A percentile compares a stretch with the other conserved stretches of the same genome.
phyloP scores from a whole-genome alignment of 2,329 filamentous ascomycete genomes.

The Verticillium klebahnii region DNA sequence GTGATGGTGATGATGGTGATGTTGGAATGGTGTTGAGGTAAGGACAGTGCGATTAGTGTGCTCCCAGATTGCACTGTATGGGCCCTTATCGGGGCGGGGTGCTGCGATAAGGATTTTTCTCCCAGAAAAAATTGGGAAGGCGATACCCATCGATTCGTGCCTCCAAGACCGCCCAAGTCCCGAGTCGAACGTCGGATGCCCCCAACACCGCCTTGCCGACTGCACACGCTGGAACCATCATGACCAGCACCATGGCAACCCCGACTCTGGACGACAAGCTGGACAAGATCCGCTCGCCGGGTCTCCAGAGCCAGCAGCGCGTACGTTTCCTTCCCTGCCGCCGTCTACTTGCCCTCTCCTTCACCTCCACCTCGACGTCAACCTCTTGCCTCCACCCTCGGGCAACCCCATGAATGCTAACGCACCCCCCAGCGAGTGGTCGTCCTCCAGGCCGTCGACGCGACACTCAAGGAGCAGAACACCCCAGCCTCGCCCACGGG shows the following conservation, averaged over 20 bases:
- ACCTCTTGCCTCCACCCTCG: conserved; percentile 1
- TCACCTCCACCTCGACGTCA: neutral
- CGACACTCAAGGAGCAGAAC: conserved; percentile 85
- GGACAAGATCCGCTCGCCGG: conserved; percentile 94
- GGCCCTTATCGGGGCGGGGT: conserved; percentile 12
- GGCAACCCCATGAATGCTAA: no score
- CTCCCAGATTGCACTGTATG: neutral
- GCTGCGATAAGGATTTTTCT: conserved; percentile 14
- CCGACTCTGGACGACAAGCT: conserved; percentile 77
- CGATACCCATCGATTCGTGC: neutral
- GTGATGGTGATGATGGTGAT: no score
- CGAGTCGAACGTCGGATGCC: neutral
- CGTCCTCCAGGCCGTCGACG: conserved; percentile 86
- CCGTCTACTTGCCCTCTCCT: conserved; percentile 5
- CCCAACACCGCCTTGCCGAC: conserved; percentile 6
- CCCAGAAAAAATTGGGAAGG: conserved; percentile 11
- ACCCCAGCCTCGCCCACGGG: conserved; percentile 78
- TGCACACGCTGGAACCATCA: conserved; percentile 7
- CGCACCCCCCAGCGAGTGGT: conserved; percentile 61
- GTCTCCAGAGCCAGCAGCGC: conserved; percentile 92
- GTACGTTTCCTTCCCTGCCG: conserved; percentile 40
- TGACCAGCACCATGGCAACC: conserved; percentile 39
- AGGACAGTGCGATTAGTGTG: neutral
- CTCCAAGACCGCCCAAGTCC: neutral
- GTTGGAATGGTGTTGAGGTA: neutral